phyloP scores from a whole-genome alignment of 139 green algal genomes.

The Coelastrella sp. region DNA sequence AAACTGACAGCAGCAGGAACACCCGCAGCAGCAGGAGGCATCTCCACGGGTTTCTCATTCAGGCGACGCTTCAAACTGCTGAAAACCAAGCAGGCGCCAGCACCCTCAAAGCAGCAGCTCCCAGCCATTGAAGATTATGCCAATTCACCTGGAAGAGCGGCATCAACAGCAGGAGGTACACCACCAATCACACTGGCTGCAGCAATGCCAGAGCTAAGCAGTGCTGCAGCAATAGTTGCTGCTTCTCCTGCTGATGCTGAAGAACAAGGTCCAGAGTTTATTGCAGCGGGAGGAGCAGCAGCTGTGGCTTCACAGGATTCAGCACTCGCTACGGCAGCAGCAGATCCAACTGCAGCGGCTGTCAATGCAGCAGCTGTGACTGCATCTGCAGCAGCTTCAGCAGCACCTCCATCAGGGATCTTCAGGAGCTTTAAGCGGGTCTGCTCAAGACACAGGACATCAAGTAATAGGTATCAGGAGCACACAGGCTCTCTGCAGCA shows the following conservation, averaged over 20 bases:
- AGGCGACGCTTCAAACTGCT: background rate
- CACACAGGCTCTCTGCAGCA: too few relatives aligned
- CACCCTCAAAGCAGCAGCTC: background rate
- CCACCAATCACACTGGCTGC: background rate
- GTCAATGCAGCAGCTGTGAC: too few relatives aligned
- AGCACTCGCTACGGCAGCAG: too few relatives aligned
- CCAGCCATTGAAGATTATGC: background rate
- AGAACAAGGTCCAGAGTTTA: background rate
- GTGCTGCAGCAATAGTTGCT: background rate
- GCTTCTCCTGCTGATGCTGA: background rate
- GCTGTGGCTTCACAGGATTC: too few relatives aligned
- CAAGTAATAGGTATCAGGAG: too few relatives aligned
- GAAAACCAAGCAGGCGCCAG: background rate
- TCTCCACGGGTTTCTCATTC: background rate
- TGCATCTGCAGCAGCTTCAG: too few relatives aligned
- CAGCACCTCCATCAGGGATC: too few relatives aligned
- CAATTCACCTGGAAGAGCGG: background rate
- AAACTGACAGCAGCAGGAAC: background rate
- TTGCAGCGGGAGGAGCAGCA: background rate
- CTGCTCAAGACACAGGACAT: too few relatives aligned
- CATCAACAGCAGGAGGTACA: background rate
- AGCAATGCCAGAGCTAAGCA: background rate
- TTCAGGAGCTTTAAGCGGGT: too few relatives aligned
- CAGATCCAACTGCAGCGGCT: too few relatives aligned
- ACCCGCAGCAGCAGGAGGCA: background rate